Conservation (phyloP, 345 rosid species). For the Carallia brachiata region DNA sequence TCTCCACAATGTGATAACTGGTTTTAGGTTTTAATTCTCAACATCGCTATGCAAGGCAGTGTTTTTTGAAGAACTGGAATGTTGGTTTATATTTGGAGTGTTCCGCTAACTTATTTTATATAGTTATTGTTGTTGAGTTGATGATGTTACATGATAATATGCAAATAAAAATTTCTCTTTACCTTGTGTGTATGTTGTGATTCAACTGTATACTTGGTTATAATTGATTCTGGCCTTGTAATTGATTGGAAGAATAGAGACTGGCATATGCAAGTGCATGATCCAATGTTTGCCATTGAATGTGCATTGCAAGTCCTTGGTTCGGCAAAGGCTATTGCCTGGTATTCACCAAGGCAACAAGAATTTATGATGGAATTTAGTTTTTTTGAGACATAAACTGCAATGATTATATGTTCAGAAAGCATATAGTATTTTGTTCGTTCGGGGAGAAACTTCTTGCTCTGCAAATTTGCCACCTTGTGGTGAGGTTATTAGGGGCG, state of each 20-base stretch:
- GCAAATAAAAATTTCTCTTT: too few relatives aligned
- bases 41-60: too few relatives aligned
- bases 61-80: too few relatives aligned
- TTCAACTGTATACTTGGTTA: conserved; percentile 15
- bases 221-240: conserved; percentile 66
- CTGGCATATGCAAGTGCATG: conserved; percentile 37
- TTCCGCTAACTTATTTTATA: too few relatives aligned
- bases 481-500: too few relatives aligned
- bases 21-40: too few relatives aligned
- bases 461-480: neutral
- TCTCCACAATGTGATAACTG: too few relatives aligned
- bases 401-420: neutral
- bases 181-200: too few relatives aligned
- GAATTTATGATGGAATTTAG: conserved; percentile 92
- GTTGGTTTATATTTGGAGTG: too few relatives aligned
- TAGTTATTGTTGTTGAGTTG: too few relatives aligned
- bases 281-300: conserved; percentile 76
- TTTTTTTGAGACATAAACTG: conserved; percentile 60
- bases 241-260: conserved; percentile 51
- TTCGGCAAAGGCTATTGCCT: conserved; percentile 90
- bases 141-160: too few relatives aligned
- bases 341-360: conserved; percentile 79
- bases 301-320: conserved; percentile 83
- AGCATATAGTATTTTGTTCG: neutral
- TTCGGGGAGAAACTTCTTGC: neutral